Percentiles rank a stretch among this genome's conserved stretches.
These are phyloP conservation scores for Aspergillus fumigatiaffinis DNA, from an alignment of 2,329 filamentous ascomycete genomes.

Conservation along the genomic window DNA sequence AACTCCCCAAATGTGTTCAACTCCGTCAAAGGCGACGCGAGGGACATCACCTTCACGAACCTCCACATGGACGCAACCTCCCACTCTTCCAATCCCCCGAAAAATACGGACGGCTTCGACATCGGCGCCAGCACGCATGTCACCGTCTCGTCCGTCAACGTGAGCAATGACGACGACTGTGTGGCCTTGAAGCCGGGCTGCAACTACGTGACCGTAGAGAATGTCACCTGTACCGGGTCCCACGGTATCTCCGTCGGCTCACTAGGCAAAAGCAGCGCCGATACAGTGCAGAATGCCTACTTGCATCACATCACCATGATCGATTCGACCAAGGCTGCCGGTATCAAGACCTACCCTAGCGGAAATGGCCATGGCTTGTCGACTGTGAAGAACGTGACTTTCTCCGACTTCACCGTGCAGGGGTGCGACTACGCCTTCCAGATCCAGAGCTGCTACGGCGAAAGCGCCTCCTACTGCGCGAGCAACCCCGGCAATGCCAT, in stretches of 20 bases:
- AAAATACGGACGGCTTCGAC: conserved; percentile 46
- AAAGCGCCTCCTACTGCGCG: conserved; percentile 34
- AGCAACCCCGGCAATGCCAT: conserved; percentile 31
- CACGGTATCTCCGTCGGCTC: conserved; percentile 49
- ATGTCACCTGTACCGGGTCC: conserved; percentile 44
- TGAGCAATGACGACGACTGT: conserved; percentile 45
- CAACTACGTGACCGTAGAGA: conserved; percentile 38
- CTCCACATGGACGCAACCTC: conserved; percentile 40
- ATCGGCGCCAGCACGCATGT: conserved; percentile 38
- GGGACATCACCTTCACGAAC: conserved; percentile 34
- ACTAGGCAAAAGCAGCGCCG: conserved; percentile 38
- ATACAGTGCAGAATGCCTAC: conserved; percentile 43
- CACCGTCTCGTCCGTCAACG: conserved; percentile 32
- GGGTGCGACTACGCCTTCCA: conserved; percentile 44
- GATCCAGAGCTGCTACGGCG: conserved; percentile 45
- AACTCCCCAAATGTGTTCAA: conserved; percentile 48
- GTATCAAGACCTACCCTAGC: conserved; percentile 46
- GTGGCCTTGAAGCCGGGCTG: conserved; percentile 44
- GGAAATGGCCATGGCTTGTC: conserved; percentile 35
- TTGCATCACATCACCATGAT: conserved; percentile 41
- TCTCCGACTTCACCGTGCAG: conserved; percentile 33
- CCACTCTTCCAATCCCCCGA: conserved; percentile 34
- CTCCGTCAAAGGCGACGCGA: conserved; percentile 35
- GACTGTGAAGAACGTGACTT: conserved; percentile 43
- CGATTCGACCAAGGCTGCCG: conserved; percentile 42